These are phyloP conservation scores for Ceratocystis variospora DNA, from an alignment of 2,329 filamentous ascomycete genomes.

Conservation along the genomic window DNA sequence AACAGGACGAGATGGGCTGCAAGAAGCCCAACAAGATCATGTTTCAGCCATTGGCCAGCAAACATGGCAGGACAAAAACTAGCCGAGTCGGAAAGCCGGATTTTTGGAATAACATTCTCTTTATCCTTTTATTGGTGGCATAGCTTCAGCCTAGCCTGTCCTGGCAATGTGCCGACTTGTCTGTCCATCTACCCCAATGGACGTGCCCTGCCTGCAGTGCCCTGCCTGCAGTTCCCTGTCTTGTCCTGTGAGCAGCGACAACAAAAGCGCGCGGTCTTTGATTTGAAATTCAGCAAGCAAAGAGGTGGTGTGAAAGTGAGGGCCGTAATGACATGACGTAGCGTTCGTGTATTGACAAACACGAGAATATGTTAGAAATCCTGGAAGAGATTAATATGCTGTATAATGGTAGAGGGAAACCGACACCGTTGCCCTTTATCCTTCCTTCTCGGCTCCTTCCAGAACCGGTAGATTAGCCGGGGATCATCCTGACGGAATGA, in stretches of 20 bases:
- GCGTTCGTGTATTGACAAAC: too few relatives aligned
- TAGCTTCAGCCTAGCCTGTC: background rate
- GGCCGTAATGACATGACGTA: too few relatives aligned
- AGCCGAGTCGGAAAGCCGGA: background rate
- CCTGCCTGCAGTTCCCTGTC: too few relatives aligned
- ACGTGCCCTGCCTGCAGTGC: too few relatives aligned
- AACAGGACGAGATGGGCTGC: too few relatives aligned
- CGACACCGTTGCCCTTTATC: background rate
- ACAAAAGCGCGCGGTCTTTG: background rate
- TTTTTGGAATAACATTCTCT: background rate
- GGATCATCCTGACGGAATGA: too few relatives aligned
- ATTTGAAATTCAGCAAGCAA: too few relatives aligned
- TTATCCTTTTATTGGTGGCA: background rate
- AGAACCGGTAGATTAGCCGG: background rate
- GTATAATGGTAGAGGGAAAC: background rate
- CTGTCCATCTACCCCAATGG: too few relatives aligned
- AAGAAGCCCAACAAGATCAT: background rate
- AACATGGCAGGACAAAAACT: background rate
- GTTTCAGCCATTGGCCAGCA: background rate
- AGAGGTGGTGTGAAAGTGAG: too few relatives aligned
- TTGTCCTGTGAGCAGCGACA: too few relatives aligned
- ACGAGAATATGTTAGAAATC: too few relatives aligned
- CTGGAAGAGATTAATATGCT: background rate
- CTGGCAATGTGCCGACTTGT: too few relatives aligned
- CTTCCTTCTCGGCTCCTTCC: conserved; percentile 3